phyloP scores from a whole-genome alignment of 116 monocot species.

The Papilionanthe hybrid region DNA sequence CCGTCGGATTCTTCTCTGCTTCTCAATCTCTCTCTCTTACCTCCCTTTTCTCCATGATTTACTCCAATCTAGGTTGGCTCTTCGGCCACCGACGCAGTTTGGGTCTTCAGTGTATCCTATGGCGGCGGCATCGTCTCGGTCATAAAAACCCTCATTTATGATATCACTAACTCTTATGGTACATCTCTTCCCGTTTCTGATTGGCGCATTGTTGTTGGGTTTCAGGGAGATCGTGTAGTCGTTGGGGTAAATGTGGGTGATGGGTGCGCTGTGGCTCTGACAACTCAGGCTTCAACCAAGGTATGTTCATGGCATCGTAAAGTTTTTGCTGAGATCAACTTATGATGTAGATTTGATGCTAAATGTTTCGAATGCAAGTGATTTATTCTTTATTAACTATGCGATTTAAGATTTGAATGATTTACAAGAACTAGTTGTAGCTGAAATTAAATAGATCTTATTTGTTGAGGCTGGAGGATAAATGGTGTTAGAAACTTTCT shows the following conservation, averaged over 20 bases:
- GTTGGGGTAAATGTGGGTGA: slow-evolving; percentile 53
- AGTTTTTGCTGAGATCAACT: background rate
- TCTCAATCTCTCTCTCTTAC: background rate
- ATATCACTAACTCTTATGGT: background rate
- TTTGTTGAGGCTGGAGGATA: too few species aligned
- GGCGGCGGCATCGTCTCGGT: slow-evolving; percentile 97
- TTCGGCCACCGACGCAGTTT: slow-evolving; percentile 55
- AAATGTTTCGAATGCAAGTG: background rate
- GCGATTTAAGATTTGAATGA: background rate
- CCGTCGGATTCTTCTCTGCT: background rate
- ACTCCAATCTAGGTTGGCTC: slow-evolving; percentile 38
- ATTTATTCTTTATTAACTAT: background rate
- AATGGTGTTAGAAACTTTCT: too few species aligned
- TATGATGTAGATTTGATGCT: background rate
- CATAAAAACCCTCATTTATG: background rate
- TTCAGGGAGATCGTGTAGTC: slow-evolving; percentile 67
- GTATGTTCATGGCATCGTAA: slow-evolving; percentile 21
- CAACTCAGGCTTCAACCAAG: slow-evolving; percentile 98
- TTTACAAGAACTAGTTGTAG: background rate
- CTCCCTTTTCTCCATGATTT: background rate
- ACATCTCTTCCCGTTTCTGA: background rate
- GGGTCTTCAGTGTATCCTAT: slow-evolving; percentile 89
- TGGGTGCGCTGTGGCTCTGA: slow-evolving; percentile 69
- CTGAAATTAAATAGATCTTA: too few species aligned
- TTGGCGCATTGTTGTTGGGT: background rate